These are phyloP conservation scores for Talaromyces sp. DNA, from an alignment of 2,329 filamentous ascomycete species.

Conservation along the genomic window DNA sequence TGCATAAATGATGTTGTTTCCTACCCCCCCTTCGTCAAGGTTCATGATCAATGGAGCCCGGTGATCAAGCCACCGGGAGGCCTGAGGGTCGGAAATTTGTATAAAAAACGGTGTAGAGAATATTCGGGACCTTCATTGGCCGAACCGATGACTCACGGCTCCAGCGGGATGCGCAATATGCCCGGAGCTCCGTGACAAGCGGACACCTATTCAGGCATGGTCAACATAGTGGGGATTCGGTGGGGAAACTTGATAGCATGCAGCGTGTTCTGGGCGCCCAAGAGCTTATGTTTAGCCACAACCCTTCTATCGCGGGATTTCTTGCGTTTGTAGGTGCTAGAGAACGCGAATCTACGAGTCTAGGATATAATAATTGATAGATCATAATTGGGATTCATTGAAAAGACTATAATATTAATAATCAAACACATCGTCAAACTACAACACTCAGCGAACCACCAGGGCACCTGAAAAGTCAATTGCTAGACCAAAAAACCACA, in stretches of 20 bases:
- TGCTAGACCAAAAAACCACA: no score
- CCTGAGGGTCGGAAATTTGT: slow-evolving; percentile 1
- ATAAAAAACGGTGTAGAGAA: slow-evolving; percentile 15
- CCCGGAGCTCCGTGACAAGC: slow-evolving; percentile 5
- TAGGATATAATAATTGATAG: no score
- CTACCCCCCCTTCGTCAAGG: neutral
- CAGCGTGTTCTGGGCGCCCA: neutral
- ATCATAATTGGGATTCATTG: no score
- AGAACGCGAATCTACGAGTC: no score
- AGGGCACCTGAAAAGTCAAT: no score
- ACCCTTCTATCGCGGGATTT: no score
- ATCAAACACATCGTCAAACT: no score
- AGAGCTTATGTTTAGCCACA: no score
- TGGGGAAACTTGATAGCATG: neutral
- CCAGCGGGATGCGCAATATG: slow-evolving; percentile 3
- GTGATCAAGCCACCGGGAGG: slow-evolving; percentile 1
- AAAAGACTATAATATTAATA: no score
- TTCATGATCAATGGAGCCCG: neutral
- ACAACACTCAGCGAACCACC: no score
- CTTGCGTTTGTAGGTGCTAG: no score
- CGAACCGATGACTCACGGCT: slow-evolving; percentile 11
- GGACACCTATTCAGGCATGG: neutral
- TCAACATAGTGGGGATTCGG: neutral
- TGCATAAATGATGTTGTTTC: neutral
- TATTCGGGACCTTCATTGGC: slow-evolving; percentile 1